Conservation (phyloP, 1,139 yeast genomes). For the Nadsonia commutata region DNA sequence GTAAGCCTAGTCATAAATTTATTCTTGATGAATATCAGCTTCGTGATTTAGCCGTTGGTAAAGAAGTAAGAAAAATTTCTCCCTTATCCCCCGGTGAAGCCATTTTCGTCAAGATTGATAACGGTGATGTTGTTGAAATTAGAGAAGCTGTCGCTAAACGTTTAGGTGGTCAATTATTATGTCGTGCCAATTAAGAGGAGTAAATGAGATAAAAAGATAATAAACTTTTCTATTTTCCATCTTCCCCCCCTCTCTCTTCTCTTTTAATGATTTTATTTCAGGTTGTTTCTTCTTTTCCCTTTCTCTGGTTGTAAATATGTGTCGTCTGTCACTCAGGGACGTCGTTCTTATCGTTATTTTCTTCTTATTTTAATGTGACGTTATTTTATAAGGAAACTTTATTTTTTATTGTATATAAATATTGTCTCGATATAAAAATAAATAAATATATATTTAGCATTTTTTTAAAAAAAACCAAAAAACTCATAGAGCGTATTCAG, state of each 20-base stretch:
- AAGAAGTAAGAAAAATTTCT: slow-evolving; percentile 54
- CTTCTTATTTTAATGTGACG: neutral
- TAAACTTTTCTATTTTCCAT: neutral
- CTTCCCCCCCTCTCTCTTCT: too few species aligned
- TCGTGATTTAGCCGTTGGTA: slow-evolving; percentile 61
- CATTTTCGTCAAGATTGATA: slow-evolving; percentile 40
- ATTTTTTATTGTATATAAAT: too few species aligned
- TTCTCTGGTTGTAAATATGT: slow-evolving; percentile 1
- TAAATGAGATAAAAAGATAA: neutral
- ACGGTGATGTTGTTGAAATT: slow-evolving; percentile 43
- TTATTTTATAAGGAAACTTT: too few species aligned
- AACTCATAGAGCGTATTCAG: slow-evolving; percentile 34
- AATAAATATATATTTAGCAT: slow-evolving; percentile 3
- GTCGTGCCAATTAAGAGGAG: slow-evolving; percentile 47
- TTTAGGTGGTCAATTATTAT: slow-evolving; percentile 62
- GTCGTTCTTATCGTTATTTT: slow-evolving; percentile 6
- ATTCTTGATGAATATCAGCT: slow-evolving; percentile 49
- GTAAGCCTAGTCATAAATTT: slow-evolving; percentile 75
- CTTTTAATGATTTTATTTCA: neutral
- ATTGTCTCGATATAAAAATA: slow-evolving; percentile 2
- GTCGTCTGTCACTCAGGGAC: neutral
- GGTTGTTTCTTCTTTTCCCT: neutral
- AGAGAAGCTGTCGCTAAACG: slow-evolving; percentile 75
- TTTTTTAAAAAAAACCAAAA: neutral
- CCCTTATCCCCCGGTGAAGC: slow-evolving; percentile 88